Evolutionary conservation across 768 basidiomycete species (phyloP), one percentile per base, ranked within the genome.

Genomic region (Boletus barrowsii): DNA sequence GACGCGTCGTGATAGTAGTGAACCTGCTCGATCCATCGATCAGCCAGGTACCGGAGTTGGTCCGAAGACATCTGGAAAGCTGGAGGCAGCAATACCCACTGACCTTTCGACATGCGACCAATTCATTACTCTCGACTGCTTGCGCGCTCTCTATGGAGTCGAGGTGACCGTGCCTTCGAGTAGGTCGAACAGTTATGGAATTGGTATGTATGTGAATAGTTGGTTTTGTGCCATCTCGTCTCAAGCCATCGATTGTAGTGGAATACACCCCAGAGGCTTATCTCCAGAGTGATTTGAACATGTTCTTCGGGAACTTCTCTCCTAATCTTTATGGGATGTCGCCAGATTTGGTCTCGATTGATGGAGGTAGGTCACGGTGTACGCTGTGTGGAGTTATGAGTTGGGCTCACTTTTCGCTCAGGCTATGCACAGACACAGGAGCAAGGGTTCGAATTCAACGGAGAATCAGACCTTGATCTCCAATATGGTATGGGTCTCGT

Each of bases 221-320:
- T 33, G 13, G 32, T 49, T 32, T 24, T 4, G 20, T 6, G 22
- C 8, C 5, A 13, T 24, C 6, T 37, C 3, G 8, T n/a, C 41
- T 46, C 13, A 39, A n/a, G 10, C 45, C 15, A 56, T 42, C 18
- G 22, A 15, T 3, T 35, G 7, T 50, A 72, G 72, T 65, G 51
- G 74, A 75, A 47, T 74, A 65, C 50, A 64, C 70, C 5, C 73
- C 73, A 11, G 56, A 68, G 47, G 63, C 70, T 14, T 72, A 63
- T 47, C 49, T 70, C n/a, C 58, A 59, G 13, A 59, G 57, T n/a
- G 73, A 73, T 50, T 36, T 72, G 24, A 33, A 33, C 41, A 71
- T 18, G 49, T 73, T 66, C 74, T 73, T 39, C 69, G 69, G 4
- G 45, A 11, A 37, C 59, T 57, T 36, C 44, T 68, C 45, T 36